Evolutionary conservation across 352 stramenopile genomes (phyloP), one percentile per base, ranked within the genome.

Genomic region (Globisporangium alternatum): DNA sequence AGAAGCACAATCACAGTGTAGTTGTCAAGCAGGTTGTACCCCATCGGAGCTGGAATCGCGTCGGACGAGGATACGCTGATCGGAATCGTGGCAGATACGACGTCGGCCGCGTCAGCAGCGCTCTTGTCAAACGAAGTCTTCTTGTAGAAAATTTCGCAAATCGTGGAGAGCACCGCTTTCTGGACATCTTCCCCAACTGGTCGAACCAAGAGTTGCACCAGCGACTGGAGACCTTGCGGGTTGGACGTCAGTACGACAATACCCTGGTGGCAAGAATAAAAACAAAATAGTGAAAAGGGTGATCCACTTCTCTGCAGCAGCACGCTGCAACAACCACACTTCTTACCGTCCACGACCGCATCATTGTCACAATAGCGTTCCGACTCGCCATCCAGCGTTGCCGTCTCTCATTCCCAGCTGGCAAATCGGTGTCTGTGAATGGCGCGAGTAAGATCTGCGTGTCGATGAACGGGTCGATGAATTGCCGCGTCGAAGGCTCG

Each of bases 111-210:
- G 15, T 80, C 69, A 0, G 73, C 61, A 3, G 67, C 64, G 21
- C 65, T 74, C 69, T 91, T 92, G 75, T 95, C 84, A 60, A 95
- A 92, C 19, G 80, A 74, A 8, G 84, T 90, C 30, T 83, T 86
- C 69, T 93, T 95, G 70, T 93, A 94, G 62, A 96, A 96, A 45
- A 96, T 92, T 66, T 96, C 88, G 49, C 88, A 96, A 56, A 96
- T 94, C 15, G 88, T 96, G 8, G 88, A 90, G 2, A 96, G 66
- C 49, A 96, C 86, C 1, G 85, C 85, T 65, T 96, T 93, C 63
- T 96, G 87, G 4, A 97, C 86, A 53, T 97, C 89, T 66, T 96
- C 87, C 5, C 88, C 89, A 0, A 97, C 87, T 4, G 89, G 89
- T n/a, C 86, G 80, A 15, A 96, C 86, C 9, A 97, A 73, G 35